Base-by-base conservation (phyloP, 2,329 filamentous ascomycete genomes). In the Fusarium aywerte region DNA sequence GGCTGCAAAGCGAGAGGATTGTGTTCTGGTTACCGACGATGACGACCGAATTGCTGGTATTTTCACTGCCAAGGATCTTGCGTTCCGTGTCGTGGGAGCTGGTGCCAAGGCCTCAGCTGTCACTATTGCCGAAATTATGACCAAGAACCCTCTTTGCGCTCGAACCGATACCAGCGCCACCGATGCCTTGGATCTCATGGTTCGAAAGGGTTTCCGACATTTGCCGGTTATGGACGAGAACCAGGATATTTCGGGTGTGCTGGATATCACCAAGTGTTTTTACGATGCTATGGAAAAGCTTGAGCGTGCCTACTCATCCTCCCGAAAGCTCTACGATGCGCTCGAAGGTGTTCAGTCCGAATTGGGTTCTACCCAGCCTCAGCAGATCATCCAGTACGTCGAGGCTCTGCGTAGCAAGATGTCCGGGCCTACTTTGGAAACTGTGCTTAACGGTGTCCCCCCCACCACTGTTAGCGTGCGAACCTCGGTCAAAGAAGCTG, bases 221-320 rank as follows among this genome's bases (percentile, higher is more conserved):
- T 80, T 99, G 76, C 96, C 96, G 4, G 96, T 99, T 69, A 99
- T 99, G 96, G 96, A 99, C 80, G 96, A 99, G 83, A 98, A 99
- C 79, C 96, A 99, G 80, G 95, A 99, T 76, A 99, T 99, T 66
- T 97, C 94, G 9, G 96, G 96, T 83, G 94, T 99, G 70, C 84
- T 99, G 54, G 96, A 99, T 80, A 99, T 99, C 74, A 99, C 96
- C 58, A 99, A 98, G 81, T 99, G 96, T 81, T 99, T 99, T 80
- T 99, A 99, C 81, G 96, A 99, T 81, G 96, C 96, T 40, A 99
- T 99, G 96, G 96, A 99, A 84, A 99, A 99, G 84, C 83, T 99
- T 62, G 96, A 99, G 84, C 91, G 96, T 50, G 96, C 96, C 49
- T 99, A 99, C 79, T 93, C 93, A 69, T 98, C 96, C 16, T 99